Conservation (phyloP, 1,284 basidiomycete genomes). For the Ustilago vetiveriae region DNA sequence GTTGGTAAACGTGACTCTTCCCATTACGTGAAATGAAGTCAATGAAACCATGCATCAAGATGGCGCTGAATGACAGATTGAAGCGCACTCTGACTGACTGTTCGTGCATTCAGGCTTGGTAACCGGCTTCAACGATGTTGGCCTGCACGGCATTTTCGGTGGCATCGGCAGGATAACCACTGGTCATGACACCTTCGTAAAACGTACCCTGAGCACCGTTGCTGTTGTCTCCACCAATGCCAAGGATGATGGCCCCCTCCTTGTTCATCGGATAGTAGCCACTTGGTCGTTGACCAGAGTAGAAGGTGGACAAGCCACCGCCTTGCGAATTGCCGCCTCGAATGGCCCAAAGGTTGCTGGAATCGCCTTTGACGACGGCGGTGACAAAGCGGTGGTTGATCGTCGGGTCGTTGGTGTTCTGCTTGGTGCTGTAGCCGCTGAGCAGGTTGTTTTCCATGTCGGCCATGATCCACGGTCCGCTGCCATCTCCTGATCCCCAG, state of each 20-base stretch:
- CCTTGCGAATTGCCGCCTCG: slow-evolving; percentile 20
- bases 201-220: slow-evolving; percentile 26
- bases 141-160: slow-evolving; percentile 28
- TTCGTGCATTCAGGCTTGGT: slow-evolving; percentile 21
- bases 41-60: too few species aligned
- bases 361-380: slow-evolving; percentile 28
- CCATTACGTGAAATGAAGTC: too few species aligned
- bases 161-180: slow-evolving; percentile 17
- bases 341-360: slow-evolving; percentile 25
- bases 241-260: slow-evolving; percentile 33
- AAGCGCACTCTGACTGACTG: too few species aligned
- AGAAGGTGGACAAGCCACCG: slow-evolving; percentile 11
- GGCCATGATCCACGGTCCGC: slow-evolving; percentile 22
- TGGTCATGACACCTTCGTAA: slow-evolving; percentile 32
- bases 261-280: slow-evolving; percentile 39
- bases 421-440: slow-evolving; percentile 13
- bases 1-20: too few species aligned
- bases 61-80: too few species aligned
- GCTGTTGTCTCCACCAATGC: slow-evolving; percentile 37
- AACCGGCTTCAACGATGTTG: slow-evolving; percentile 27
- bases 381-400: slow-evolving; percentile 20
- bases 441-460: slow-evolving; percentile 29
- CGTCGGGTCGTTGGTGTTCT: slow-evolving; percentile 13
- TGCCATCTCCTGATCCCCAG: slow-evolving; percentile 23
- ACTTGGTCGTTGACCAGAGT: slow-evolving; percentile 17